Conservation (phyloP, 1,139 yeast species). For the Zygoascus sp. region DNA sequence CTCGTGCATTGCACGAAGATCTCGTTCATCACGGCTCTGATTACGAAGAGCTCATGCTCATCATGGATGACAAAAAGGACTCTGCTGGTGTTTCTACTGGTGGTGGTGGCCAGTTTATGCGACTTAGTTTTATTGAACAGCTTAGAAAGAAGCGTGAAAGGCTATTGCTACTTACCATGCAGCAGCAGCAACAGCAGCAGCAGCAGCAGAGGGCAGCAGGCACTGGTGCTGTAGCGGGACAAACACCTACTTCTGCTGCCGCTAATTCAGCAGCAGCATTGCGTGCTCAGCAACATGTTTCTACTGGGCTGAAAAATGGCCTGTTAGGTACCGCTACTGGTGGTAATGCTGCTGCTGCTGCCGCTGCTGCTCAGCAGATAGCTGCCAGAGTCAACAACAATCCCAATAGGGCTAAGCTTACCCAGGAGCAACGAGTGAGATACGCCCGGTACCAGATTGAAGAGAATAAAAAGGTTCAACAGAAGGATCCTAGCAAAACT, state of each 20-base stretch:
- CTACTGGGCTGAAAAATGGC: conserved; percentile 7
- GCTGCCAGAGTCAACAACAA: conserved; percentile 6
- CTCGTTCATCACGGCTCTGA: conserved; percentile 68
- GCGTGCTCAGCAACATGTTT: conserved; percentile 4
- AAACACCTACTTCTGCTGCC: neutral
- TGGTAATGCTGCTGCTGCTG: neutral
- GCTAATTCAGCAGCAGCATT: conserved; percentile 2
- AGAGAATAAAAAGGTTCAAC: conserved; percentile 6
- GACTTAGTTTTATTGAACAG: conserved; percentile 41
- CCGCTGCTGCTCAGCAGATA: neutral
- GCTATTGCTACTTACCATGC: conserved; percentile 23
- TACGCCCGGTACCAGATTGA: conserved; percentile 10
- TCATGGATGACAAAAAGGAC: conserved; percentile 36
- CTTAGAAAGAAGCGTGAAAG: conserved; percentile 36
- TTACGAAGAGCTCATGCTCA: conserved; percentile 83
- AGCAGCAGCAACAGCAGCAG: conserved; percentile 25
- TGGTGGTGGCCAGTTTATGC: conserved; percentile 37
- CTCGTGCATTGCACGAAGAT: conserved; percentile 51
- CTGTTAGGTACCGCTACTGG: conserved; percentile 1
- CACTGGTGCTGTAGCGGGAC: conserved; percentile 12
- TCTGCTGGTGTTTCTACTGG: conserved; percentile 14
- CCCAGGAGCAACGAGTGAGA: conserved; percentile 12
- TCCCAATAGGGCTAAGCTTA: conserved; percentile 9
- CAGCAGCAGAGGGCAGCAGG: conserved; percentile 14
- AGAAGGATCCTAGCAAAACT: neutral